phyloP scores from a whole-genome alignment of 1,284 basidiomycete species.

The Microbotryum silenes-acaulis region DNA sequence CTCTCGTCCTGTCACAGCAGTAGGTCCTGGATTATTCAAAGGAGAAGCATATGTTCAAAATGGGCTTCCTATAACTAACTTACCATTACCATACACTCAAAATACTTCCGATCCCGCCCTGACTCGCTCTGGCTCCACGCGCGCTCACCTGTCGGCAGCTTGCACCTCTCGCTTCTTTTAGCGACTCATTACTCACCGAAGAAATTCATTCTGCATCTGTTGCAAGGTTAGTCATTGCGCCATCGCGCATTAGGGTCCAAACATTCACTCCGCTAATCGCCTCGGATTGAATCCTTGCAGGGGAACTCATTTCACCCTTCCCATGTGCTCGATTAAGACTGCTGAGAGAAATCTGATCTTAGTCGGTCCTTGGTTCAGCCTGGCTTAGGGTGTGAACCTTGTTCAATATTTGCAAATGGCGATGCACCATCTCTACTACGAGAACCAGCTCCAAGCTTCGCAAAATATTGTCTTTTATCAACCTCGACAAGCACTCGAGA shows the following conservation, averaged over 20 bases:
- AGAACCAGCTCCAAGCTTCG: too few species aligned
- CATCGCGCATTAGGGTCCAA: not conserved
- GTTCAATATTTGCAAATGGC: too few species aligned
- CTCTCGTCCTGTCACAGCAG: constrained; percentile 27
- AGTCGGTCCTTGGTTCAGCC: too few species aligned
- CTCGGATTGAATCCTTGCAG: not conserved
- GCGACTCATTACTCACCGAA: constrained; percentile 29
- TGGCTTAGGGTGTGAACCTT: too few species aligned
- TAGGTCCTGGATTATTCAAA: not conserved
- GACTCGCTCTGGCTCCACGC: not conserved
- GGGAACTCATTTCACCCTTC: constrained; percentile 9
- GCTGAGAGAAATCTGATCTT: too few species aligned
- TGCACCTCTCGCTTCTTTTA: constrained; percentile 15
- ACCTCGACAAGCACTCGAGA: too few species aligned
- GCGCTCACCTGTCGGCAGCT: not conserved
- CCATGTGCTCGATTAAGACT: constrained; percentile 7
- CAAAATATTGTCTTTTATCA: too few species aligned
- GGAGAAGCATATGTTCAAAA: too few species aligned
- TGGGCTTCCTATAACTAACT: too few species aligned
- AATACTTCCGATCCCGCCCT: not conserved
- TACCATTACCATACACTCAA: too few species aligned
- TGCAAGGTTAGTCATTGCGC: constrained; percentile 10
- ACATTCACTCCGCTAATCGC: not conserved
- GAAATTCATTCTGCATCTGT: constrained; percentile 18
- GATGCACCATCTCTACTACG: too few species aligned